These are phyloP conservation scores for Colletotrichum agaves DNA, from an alignment of 2,329 filamentous ascomycete genomes.

Conservation along the genomic window DNA sequence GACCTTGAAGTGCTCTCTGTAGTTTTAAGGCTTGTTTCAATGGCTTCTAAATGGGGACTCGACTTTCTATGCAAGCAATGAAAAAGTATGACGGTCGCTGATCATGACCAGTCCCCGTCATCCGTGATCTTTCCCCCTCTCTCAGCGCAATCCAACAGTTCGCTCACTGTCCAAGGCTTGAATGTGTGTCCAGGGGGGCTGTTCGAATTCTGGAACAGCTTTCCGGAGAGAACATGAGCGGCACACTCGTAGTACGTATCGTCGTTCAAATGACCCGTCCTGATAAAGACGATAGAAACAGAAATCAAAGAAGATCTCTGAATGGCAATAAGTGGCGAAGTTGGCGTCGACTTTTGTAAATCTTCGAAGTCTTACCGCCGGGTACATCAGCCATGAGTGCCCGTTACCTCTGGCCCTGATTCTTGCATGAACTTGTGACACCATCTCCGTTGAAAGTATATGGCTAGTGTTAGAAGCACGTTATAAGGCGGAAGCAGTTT, in stretches of 20 bases:
- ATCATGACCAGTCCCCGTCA: conserved; percentile 5
- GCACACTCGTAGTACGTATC: conserved; percentile 43
- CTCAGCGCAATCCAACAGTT: conserved; percentile 1
- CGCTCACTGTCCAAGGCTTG: conserved; percentile 42
- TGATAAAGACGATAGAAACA: too few relatives aligned
- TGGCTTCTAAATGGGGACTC: too few relatives aligned
- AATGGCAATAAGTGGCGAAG: too few relatives aligned
- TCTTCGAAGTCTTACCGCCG: too few relatives aligned
- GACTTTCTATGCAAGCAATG: too few relatives aligned
- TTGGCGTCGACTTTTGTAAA: too few relatives aligned
- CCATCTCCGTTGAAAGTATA: background rate
- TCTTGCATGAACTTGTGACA: background rate
- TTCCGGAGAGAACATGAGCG: conserved; percentile 40
- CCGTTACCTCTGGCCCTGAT: background rate
- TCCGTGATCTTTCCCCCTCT: background rate
- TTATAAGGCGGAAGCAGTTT: background rate
- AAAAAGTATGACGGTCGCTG: too few relatives aligned
- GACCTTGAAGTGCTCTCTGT: too few relatives aligned
- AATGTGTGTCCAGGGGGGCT: conserved; percentile 42
- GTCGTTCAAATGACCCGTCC: too few relatives aligned
- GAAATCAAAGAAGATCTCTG: too few relatives aligned
- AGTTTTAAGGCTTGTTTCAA: too few relatives aligned
- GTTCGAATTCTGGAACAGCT: conserved; percentile 46
- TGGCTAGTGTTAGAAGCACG: background rate
- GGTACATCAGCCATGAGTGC: too few relatives aligned